Percentiles rank a stretch among this genome's conserved stretches.
These are phyloP conservation scores for Arthrocladium fulminans DNA, from an alignment of 2,329 filamentous ascomycete genomes.

Conservation along the genomic window DNA sequence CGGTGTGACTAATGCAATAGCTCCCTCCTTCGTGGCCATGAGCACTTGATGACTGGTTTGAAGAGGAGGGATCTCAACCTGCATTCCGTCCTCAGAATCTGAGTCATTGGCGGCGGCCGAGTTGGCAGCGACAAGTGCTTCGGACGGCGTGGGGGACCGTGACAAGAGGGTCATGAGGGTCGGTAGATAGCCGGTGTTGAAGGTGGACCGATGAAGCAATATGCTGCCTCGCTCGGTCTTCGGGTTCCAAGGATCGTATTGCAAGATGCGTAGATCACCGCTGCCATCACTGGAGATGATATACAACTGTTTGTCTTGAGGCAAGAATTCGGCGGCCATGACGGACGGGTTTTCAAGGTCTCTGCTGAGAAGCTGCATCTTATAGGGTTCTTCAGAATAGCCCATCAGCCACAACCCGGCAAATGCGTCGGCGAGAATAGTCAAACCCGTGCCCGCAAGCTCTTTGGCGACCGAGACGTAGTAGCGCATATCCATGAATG, in stretches of 20 bases:
- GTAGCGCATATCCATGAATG: slow-evolving; percentile 95
- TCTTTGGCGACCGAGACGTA: slow-evolving; percentile 82
- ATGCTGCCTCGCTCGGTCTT: slow-evolving; percentile 85
- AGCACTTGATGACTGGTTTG: slow-evolving; percentile 34
- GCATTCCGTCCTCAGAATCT: slow-evolving; percentile 30
- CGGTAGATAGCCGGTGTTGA: slow-evolving; percentile 73
- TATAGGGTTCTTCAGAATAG: slow-evolving; percentile 94
- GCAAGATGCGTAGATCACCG: slow-evolving; percentile 76
- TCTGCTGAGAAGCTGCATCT: slow-evolving; percentile 87
- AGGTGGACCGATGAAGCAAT: slow-evolving; percentile 77
- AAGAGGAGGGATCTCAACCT: slow-evolving; percentile 4
- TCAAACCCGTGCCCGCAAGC: slow-evolving; percentile 72
- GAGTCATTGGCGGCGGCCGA: slow-evolving; percentile 25
- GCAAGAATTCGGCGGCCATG: slow-evolving; percentile 75
- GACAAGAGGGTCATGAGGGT: slow-evolving; percentile 69
- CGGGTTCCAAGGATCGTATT: slow-evolving; percentile 93
- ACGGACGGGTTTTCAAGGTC: slow-evolving; percentile 69
- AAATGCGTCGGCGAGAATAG: slow-evolving; percentile 78
- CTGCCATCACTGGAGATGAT: slow-evolving; percentile 77
- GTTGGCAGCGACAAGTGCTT: slow-evolving; percentile 21
- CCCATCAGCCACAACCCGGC: slow-evolving; percentile 95
- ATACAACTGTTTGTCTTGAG: slow-evolving; percentile 58
- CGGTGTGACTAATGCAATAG: slow-evolving; percentile 66
- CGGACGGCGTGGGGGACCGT: slow-evolving; percentile 46
- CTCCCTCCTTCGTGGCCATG: slow-evolving; percentile 65